A percentile compares a stretch with the other conserved stretches of the same genome.
phyloP scores from a whole-genome alignment of 352 stramenopile genomes.

The Phytophthora europaea region DNA sequence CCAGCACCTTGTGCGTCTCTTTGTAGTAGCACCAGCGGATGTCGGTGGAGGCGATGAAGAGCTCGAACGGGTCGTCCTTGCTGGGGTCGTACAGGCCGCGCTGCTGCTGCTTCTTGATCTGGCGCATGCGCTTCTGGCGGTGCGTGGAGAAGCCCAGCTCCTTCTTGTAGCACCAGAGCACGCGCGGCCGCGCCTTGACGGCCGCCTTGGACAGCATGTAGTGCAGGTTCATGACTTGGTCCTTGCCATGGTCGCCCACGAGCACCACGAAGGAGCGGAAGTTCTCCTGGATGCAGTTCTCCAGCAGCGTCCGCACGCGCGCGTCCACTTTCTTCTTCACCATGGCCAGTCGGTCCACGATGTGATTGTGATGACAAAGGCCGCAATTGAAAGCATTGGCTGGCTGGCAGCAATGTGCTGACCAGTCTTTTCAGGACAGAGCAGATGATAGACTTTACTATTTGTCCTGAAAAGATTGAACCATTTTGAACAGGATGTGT shows the following conservation, averaged over 20 bases:
- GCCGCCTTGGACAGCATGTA: constrained; percentile 98
- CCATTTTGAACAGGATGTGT: no score
- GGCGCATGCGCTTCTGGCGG: constrained; percentile 94
- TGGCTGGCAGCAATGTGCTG: constrained; percentile 2
- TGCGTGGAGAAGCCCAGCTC: constrained; percentile 99
- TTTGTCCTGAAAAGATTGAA: no score
- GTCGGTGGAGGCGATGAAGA: constrained; percentile 99
- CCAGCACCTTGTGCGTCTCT: constrained; percentile 99
- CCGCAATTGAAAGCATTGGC: constrained; percentile 32
- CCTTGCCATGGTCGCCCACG: constrained; percentile 99
- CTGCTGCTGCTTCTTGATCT: constrained; percentile 97
- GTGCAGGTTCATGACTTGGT: constrained; percentile 99
- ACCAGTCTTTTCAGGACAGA: not conserved
- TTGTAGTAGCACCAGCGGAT: constrained; percentile 99
- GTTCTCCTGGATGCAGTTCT: constrained; percentile 97
- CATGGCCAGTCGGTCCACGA: constrained; percentile 71
- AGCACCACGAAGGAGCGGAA: constrained; percentile 98
- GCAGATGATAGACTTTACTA: not conserved
- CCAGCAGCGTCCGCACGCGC: constrained; percentile 97
- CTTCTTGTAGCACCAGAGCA: constrained; percentile 99
- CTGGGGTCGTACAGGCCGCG: constrained; percentile 93
- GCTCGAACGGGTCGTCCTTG: constrained; percentile 98
- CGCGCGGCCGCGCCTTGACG: constrained; percentile 95
- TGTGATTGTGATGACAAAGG: constrained; percentile 15
- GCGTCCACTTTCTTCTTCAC: constrained; percentile 99